Conservation (phyloP, 192 early-diverging fungal genomes). For the Entomortierella chlamydospora region DNA sequence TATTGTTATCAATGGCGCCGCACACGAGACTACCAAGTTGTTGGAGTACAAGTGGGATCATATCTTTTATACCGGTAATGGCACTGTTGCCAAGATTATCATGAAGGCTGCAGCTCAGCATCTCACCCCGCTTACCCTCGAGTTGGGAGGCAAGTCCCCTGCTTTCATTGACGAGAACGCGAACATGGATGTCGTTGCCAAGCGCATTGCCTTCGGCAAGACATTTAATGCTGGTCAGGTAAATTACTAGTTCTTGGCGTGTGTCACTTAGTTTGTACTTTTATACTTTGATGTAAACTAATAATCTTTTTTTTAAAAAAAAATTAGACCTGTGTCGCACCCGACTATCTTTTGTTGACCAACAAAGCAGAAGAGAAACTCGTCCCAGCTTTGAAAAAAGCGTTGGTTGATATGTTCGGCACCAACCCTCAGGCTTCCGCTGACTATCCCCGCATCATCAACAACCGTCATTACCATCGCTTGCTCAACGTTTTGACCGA, state of each 20-base stretch:
- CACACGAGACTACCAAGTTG: conserved; percentile 80
- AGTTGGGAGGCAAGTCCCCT: conserved; percentile 94
- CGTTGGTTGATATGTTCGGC: conserved; percentile 60
- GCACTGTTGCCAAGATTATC: conserved; percentile 84
- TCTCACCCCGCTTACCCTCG: conserved; percentile 87
- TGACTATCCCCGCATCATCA: conserved; percentile 80
- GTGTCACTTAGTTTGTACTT: background rate
- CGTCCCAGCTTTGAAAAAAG: conserved; percentile 63
- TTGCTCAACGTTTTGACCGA: conserved; percentile 65
- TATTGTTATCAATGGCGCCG: conserved; percentile 82
- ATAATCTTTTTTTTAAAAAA: background rate
- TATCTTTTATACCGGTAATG: conserved; percentile 94
- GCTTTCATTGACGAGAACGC: conserved; percentile 74
- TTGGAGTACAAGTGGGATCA: conserved; percentile 86
- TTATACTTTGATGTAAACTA: background rate
- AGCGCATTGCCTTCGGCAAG: conserved; percentile 90
- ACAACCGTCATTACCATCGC: conserved; percentile 75
- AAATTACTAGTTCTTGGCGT: background rate
- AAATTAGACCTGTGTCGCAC: conserved; percentile 82
- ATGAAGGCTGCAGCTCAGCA: conserved; percentile 87
- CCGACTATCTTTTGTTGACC: conserved; percentile 86
- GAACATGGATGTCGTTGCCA: conserved; percentile 74
- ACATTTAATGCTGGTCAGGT: conserved; percentile 89
- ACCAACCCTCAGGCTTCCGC: conserved; percentile 57
- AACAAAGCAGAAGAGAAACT: conserved; percentile 68